Conservation (phyloP, 2,329 filamentous ascomycete genomes). For the Didymella pomorum region DNA sequence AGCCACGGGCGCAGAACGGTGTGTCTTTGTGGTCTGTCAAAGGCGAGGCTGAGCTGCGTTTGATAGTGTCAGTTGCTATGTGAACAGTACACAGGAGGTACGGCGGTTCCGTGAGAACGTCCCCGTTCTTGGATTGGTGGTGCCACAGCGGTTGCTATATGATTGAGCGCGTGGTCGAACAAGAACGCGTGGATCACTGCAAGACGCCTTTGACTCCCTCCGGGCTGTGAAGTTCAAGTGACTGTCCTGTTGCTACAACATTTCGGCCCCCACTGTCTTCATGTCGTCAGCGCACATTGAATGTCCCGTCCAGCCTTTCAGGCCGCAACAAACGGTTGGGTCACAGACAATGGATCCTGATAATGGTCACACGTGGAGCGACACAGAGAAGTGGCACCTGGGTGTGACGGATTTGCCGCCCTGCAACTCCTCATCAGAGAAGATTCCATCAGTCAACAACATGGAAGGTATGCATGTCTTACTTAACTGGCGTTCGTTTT, state of each 20-base stretch:
- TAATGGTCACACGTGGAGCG: slow-evolving; percentile 4
- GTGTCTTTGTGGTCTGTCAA: slow-evolving; percentile 1
- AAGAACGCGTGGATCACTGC: not conserved
- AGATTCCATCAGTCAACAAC: not conserved
- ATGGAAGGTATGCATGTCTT: slow-evolving; percentile 12
- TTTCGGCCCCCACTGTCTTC: not conserved
- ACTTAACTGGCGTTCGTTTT: not conserved
- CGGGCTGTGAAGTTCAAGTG: not conserved
- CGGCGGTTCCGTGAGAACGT: slow-evolving; percentile 10
- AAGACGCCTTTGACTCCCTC: not conserved
- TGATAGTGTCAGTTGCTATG: slow-evolving; percentile 12
- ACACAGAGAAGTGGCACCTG: slow-evolving; percentile 1
- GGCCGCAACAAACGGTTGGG: slow-evolving; percentile 2
- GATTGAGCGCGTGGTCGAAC: not conserved
- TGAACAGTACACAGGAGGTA: slow-evolving; percentile 11
- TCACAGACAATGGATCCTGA: not conserved
- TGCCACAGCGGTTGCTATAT: slow-evolving; percentile 8
- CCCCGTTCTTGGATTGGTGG: not conserved
- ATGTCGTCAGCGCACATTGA: slow-evolving; percentile 14
- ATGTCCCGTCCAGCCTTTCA: not conserved
- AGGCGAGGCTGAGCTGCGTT: slow-evolving; percentile 11
- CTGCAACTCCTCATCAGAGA: not conserved
- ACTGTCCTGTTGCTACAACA: not conserved
- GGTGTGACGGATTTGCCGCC: not conserved
- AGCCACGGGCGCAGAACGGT: slow-evolving; percentile 10